Percentiles rank a stretch among this genome's conserved stretches.
These are phyloP conservation scores for Globisporangium nodosum DNA, from an alignment of 352 stramenopile species.

Conservation along the genomic window DNA sequence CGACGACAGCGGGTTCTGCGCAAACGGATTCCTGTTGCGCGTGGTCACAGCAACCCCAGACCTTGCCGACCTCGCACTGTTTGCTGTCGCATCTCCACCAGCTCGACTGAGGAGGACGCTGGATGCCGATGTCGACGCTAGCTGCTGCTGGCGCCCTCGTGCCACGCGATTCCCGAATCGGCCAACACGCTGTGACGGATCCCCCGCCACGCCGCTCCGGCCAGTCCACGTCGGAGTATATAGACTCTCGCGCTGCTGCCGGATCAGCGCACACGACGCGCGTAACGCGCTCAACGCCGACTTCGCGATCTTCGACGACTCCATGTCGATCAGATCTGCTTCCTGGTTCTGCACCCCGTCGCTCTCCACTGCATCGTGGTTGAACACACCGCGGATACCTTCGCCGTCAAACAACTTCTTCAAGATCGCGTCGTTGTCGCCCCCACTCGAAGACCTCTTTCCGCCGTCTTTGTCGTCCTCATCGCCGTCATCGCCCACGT, in stretches of 20 bases:
- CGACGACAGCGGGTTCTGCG: conserved; percentile 35
- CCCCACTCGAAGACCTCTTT: conserved; percentile 12
- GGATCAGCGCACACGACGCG: conserved; percentile 69
- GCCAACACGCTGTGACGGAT: conserved; percentile 35
- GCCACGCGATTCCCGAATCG: conserved; percentile 43
- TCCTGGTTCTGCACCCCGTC: conserved; percentile 86
- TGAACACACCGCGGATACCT: conserved; percentile 92
- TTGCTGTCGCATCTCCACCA: background rate
- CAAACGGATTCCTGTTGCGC: conserved; percentile 21
- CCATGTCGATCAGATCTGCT: conserved; percentile 88
- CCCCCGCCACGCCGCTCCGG: conserved; percentile 56
- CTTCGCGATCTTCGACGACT: conserved; percentile 86
- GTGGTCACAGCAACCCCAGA: background rate
- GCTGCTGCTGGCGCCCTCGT: conserved; percentile 13
- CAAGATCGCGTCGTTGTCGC: conserved; percentile 86
- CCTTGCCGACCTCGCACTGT: background rate
- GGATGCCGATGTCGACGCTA: conserved; percentile 4
- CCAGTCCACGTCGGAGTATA: conserved; percentile 82
- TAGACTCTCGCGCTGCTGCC: conserved; percentile 49
- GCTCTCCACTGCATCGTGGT: conserved; percentile 91
- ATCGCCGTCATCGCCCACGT: background rate
- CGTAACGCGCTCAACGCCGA: conserved; percentile 78
- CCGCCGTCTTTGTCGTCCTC: background rate
- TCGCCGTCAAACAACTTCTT: conserved; percentile 89
- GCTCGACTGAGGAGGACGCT: conserved; percentile 1